Conservation (phyloP, 129 eudicot species). For the Tagetes patula region DNA sequence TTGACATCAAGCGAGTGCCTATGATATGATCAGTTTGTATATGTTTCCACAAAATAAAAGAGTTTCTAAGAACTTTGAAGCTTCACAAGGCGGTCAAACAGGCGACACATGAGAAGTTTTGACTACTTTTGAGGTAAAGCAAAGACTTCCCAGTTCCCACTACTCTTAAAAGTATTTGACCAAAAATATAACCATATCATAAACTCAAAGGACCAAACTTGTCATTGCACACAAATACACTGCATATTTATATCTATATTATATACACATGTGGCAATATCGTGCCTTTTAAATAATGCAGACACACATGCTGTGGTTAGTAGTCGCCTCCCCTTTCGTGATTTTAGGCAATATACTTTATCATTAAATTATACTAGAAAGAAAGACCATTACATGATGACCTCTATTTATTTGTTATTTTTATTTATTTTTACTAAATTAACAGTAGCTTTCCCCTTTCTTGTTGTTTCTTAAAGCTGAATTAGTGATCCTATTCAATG, state of each 20-base stretch:
- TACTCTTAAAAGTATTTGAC: slow-evolving; percentile 20
- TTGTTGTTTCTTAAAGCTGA: slow-evolving; percentile 31
- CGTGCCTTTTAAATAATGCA: slow-evolving; percentile 35
- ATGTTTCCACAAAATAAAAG: slow-evolving; percentile 11
- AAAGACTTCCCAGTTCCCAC: slow-evolving; percentile 15
- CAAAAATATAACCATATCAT: slow-evolving; percentile 17
- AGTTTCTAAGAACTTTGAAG: not conserved
- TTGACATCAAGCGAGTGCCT: not conserved
- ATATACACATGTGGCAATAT: slow-evolving; percentile 39
- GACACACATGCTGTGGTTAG: slow-evolving; percentile 40
- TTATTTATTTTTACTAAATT: slow-evolving; percentile 4
- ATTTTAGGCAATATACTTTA: slow-evolving; percentile 24
- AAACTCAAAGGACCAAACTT: slow-evolving; percentile 37
- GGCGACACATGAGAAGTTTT: not conserved
- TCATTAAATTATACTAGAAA: slow-evolving; percentile 23
- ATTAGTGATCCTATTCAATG: slow-evolving; percentile 43
- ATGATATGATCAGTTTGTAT: slow-evolving; percentile 12
- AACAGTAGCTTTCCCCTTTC: slow-evolving; percentile 26
- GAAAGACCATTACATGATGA: slow-evolving; percentile 36
- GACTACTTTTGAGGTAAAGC: slow-evolving; percentile 4
- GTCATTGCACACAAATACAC: slow-evolving; percentile 10
- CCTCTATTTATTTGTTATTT: slow-evolving; percentile 16
- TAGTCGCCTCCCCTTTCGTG: slow-evolving; percentile 28
- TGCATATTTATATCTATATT: slow-evolving; percentile 15
- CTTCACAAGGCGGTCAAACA: not conserved